A percentile compares a stretch with the other conserved stretches of the same genome.
Evolutionary conservation across 2,329 filamentous ascomycete genomes (phyloP).

Genomic region (Lachnellula subtilissima): DNA sequence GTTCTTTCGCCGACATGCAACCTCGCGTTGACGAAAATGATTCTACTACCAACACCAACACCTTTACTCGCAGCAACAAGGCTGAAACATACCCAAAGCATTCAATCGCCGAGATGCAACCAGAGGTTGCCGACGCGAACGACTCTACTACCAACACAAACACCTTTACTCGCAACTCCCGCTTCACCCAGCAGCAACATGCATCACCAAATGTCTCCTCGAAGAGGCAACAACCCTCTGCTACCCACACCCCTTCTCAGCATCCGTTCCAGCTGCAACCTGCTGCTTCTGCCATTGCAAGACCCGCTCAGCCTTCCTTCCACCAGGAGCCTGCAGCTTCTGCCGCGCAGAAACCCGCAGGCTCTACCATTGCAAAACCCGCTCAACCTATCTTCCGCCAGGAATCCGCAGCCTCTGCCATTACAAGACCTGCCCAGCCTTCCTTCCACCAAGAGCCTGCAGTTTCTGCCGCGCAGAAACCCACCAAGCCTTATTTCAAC

Average conservation of each 20-base stretch:
- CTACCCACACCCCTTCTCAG: not conserved
- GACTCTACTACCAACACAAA: slow-evolving; percentile 43
- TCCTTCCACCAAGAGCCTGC: too few species aligned
- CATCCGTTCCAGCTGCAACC: slow-evolving; percentile 23
- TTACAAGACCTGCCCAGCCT: too few species aligned
- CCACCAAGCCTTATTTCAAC: too few species aligned
- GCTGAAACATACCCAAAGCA: slow-evolving; percentile 35
- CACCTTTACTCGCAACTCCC: slow-evolving; percentile 45
- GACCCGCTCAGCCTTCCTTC: too few species aligned
- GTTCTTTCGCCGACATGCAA: slow-evolving; percentile 52
- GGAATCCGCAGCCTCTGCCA: too few species aligned
- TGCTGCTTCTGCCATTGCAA: slow-evolving; percentile 38
- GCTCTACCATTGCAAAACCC: too few species aligned
- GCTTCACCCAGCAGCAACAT: slow-evolving; percentile 45
- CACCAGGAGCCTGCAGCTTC: too few species aligned
- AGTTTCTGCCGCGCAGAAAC: too few species aligned
- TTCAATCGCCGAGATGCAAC: slow-evolving; percentile 52
- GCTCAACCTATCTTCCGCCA: too few species aligned
- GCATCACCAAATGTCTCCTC: slow-evolving; percentile 10
- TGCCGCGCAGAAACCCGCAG: slow-evolving; percentile 17
- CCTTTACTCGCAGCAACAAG: slow-evolving; percentile 9
- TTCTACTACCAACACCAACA: too few species aligned
- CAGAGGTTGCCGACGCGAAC: slow-evolving; percentile 47
- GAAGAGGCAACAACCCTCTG: slow-evolving; percentile 4
- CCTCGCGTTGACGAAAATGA: slow-evolving; percentile 38